Base-by-base conservation (phyloP, 805 yeast genomes). In the Wickerhamiella allomyrinae region DNA sequence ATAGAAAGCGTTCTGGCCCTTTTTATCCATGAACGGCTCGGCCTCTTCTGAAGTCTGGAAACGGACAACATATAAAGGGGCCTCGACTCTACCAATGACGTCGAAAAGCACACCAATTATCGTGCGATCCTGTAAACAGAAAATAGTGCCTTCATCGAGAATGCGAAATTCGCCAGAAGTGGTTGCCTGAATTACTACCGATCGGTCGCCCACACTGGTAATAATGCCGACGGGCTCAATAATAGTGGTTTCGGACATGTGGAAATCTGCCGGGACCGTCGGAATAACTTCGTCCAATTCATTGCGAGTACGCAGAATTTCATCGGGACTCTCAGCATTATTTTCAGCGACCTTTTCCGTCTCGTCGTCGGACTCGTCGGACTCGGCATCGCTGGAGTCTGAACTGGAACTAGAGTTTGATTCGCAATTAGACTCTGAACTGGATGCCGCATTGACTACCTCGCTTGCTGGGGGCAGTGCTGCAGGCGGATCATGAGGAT, bases 141-240 rank as follows among this genome's bases (percentile, higher is more conserved):
- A 84, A 3, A 89, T 67, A 0, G 89, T 66, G 13, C 78, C 79
- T 41, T 85, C 96, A 49, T 77, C 81, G 27, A 89, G 65, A 2
- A 86, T 80, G 34, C 87, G 66, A 56, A 77, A 80, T 54, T 91
- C 96, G 10, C 93, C 97, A 2, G 95, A 82, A 1, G 69, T 59
- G 11, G 62, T 61, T 0, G 94, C 91, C 51, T 76, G 75, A 20
- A 91, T 67, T 5, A 91, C 71, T 1, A 81, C 71, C 44, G 80
- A 77, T 41, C 68, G 69, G 34, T 85, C 94, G 7, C 84, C 86
- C 8, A 80, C 63, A 0, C 78, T 76, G 8, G 70, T 68, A 6
- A 89, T 64, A 6, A 63, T 66, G 2, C 98, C 98, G 15, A 86
- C 67, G 21, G 67, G 70, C 48, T 83, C 82, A 11, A 87, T 71